These are phyloP conservation scores for Cercophora newfieldiana DNA, from an alignment of 495 filamentous ascomycete species.

Conservation along the genomic window DNA sequence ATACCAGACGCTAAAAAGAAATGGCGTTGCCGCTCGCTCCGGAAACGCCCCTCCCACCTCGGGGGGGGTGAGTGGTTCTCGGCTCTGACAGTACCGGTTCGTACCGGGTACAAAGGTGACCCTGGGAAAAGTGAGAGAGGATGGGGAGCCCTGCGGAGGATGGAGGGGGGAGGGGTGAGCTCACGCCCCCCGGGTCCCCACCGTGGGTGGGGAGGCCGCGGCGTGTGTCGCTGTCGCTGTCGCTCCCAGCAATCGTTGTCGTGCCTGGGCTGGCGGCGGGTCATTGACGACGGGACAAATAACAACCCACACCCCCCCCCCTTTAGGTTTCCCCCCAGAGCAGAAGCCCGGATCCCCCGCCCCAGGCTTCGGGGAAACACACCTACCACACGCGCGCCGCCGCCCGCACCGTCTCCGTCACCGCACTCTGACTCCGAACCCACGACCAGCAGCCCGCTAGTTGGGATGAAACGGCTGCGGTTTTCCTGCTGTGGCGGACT, in stretches of 20 bases:
- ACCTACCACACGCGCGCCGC: background rate
- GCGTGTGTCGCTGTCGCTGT: slow-evolving; percentile 11
- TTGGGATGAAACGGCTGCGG: slow-evolving; percentile 9
- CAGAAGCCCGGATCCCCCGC: background rate
- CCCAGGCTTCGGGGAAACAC: background rate
- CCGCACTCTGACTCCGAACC: too few species aligned
- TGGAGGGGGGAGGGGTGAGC: slow-evolving; percentile 1
- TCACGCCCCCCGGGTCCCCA: background rate
- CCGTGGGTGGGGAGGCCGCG: background rate
- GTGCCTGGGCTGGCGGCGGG: background rate
- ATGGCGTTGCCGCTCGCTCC: slow-evolving; percentile 38
- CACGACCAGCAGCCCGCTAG: background rate
- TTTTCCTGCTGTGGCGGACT: background rate
- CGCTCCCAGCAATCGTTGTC: slow-evolving; percentile 10
- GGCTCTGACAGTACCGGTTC: slow-evolving; percentile 18
- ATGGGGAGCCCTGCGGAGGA: slow-evolving; percentile 19
- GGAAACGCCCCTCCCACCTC: slow-evolving; percentile 34
- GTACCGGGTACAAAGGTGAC: slow-evolving; percentile 29
- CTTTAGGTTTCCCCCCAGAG: background rate
- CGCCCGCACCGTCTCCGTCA: background rate
- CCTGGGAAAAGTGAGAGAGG: slow-evolving; percentile 12
- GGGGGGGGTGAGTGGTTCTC: slow-evolving; percentile 23
- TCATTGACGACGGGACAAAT: slow-evolving; percentile 1
- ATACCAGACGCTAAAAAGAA: slow-evolving; percentile 30
- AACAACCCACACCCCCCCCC: background rate